Evolutionary conservation across 345 rosid genomes (phyloP).

Genomic region (Hevea brasiliensis): DNA sequence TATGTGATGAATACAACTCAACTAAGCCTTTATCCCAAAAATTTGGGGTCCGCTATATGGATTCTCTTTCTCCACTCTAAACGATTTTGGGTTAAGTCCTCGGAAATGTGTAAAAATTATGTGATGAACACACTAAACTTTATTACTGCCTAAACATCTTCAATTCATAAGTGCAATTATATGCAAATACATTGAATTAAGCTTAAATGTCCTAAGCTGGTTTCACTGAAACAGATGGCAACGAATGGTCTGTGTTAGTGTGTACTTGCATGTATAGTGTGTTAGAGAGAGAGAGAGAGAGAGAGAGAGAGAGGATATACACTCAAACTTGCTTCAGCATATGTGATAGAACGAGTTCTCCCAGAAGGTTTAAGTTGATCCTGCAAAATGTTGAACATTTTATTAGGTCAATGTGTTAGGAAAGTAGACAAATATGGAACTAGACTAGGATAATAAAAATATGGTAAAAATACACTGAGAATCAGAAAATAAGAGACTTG

Average conservation of each 20-base stretch:
- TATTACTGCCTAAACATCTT: neutral
- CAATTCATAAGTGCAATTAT: neutral
- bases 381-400: constrained; percentile 39
- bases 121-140: neutral
- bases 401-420: neutral
- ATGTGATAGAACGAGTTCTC: constrained; percentile 48
- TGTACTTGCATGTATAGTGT: too few species aligned
- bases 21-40: too few species aligned
- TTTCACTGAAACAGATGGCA: neutral
- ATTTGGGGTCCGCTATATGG: too few species aligned
- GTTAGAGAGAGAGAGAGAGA: neutral
- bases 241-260: too few species aligned
- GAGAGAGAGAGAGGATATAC: constrained; percentile 29
- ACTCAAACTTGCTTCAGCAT: constrained; percentile 42
- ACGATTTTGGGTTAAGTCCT: too few species aligned
- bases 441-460: neutral
- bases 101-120: too few species aligned
- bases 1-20: neutral
- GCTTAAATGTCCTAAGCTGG: neutral
- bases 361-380: constrained; percentile 63
- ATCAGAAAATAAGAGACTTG: neutral
- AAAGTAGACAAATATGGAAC: neutral
- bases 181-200: neutral
- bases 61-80: too few species aligned
- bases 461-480: neutral